These are phyloP conservation scores for Leccinum subtestaceum DNA, from an alignment of 768 basidiomycete species.

Conservation along the genomic window DNA sequence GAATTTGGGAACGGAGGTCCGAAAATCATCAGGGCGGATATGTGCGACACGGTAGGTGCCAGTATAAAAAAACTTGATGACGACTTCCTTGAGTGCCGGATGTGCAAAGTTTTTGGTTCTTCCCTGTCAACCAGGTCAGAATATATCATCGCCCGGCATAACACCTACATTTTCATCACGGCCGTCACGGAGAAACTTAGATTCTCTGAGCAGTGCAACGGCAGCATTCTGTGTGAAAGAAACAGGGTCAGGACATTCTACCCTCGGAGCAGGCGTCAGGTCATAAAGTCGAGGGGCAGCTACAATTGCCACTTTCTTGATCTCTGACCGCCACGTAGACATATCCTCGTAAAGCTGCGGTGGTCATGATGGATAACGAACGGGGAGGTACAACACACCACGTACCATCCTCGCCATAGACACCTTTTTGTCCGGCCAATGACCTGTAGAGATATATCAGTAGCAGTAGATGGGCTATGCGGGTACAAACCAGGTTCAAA, in stretches of 20 bases:
- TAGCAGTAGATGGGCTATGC: not conserved
- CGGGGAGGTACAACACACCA: not conserved
- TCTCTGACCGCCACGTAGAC: not conserved
- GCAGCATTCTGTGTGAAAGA: not conserved
- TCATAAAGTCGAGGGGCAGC: not conserved
- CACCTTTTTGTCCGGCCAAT: not conserved
- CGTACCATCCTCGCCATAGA: not conserved
- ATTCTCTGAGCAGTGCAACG: not conserved
- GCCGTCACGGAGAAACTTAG: not conserved
- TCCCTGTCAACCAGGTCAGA: not conserved
- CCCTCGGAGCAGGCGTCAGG: not conserved
- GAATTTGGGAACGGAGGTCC: not conserved
- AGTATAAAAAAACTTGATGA: not conserved
- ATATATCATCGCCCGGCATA: not conserved
- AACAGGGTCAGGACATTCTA: not conserved
- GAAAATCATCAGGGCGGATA: not conserved
- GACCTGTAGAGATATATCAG: not conserved
- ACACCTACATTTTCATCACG: not conserved
- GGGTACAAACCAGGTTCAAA: not conserved
- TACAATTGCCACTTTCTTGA: not conserved
- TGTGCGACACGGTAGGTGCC: not conserved
- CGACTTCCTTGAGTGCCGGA: not conserved
- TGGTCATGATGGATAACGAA: not conserved
- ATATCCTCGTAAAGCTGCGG: not conserved
- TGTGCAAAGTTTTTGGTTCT: not conserved